Conservation (phyloP, 2,329 filamentous ascomycete species). For the Pseudopyricularia javanii region DNA sequence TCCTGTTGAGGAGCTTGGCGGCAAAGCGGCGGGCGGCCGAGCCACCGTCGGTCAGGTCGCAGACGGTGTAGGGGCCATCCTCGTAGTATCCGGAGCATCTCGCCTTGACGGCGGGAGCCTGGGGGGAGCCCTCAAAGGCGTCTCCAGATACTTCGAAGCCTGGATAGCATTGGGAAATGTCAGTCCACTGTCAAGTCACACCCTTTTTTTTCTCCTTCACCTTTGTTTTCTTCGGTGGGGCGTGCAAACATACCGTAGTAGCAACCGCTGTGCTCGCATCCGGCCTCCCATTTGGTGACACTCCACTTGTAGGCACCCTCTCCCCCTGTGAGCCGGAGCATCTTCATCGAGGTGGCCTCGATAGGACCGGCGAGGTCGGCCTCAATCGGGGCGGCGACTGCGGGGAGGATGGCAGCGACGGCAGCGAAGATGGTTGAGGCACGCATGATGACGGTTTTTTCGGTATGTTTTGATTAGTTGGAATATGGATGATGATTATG, state of each 20-base stretch:
- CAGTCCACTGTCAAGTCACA: background rate
- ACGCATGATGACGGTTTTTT: background rate
- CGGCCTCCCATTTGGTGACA: constrained; percentile 5
- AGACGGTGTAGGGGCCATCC: background rate
- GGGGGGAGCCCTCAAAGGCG: background rate
- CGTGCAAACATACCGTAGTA: constrained; percentile 3
- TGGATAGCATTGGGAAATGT: background rate
- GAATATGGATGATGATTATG: too few species aligned
- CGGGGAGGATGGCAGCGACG: background rate
- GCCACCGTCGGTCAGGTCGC: background rate
- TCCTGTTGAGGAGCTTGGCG: background rate
- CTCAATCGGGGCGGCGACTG: background rate
- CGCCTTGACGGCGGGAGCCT: background rate
- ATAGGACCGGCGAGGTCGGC: background rate
- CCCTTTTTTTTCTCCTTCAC: too few species aligned
- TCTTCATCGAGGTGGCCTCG: background rate
- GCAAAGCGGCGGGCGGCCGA: background rate
- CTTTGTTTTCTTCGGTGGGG: too few species aligned
- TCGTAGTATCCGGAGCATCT: background rate
- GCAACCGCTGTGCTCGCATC: constrained; percentile 3
- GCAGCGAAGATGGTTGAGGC: background rate
- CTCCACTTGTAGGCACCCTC: constrained; percentile 4
- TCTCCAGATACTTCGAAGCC: background rate
- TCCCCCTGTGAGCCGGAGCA: background rate
- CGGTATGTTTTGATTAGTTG: background rate